phyloP scores from a whole-genome alignment of 2,329 filamentous ascomycete species.

The Proliferodiscus dingleyae region DNA sequence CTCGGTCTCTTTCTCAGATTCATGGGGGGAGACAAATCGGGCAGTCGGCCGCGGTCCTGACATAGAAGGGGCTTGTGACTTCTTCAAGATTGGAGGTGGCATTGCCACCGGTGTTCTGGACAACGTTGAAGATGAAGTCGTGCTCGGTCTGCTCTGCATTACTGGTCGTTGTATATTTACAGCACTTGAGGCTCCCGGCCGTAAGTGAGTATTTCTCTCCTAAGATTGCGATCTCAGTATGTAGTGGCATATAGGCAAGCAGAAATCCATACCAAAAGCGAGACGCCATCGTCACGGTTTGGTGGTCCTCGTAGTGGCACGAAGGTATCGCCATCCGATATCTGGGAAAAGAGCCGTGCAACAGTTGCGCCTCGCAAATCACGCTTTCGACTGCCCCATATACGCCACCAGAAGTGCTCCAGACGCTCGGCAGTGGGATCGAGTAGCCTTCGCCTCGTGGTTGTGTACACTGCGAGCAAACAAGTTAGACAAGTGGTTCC shows the following conservation, averaged over 20 bases:
- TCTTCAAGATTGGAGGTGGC: constrained; percentile 56
- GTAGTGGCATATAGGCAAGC: constrained; percentile 1
- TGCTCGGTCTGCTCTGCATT: constrained; percentile 17
- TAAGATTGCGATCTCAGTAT: constrained; percentile 22
- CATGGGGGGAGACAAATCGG: constrained; percentile 53
- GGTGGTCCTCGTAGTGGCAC: constrained; percentile 50
- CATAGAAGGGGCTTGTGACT: constrained; percentile 48
- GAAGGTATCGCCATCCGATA: constrained; percentile 53
- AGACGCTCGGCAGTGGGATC: constrained; percentile 59
- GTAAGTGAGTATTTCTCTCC: constrained; percentile 18
- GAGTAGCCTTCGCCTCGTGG: constrained; percentile 51
- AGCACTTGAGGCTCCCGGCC: constrained; percentile 22
- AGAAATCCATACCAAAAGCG: constrained; percentile 39
- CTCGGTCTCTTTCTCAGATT: constrained; percentile 39
- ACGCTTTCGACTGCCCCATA: constrained; percentile 49
- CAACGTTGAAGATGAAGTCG: constrained; percentile 16
- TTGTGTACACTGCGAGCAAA: constrained; percentile 50
- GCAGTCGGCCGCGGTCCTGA: constrained; percentile 54
- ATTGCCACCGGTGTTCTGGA: constrained; percentile 36
- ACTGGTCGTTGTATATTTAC: constrained; percentile 14
- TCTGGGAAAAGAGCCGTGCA: constrained; percentile 52
- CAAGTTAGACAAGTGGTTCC: constrained; percentile 11
- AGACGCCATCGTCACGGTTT: constrained; percentile 45
- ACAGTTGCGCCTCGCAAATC: constrained; percentile 48
- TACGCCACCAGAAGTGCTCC: constrained; percentile 64